Evolutionary conservation across 164 flowering plant genomes (phyloP).

Genomic region (Santalum album): DNA sequence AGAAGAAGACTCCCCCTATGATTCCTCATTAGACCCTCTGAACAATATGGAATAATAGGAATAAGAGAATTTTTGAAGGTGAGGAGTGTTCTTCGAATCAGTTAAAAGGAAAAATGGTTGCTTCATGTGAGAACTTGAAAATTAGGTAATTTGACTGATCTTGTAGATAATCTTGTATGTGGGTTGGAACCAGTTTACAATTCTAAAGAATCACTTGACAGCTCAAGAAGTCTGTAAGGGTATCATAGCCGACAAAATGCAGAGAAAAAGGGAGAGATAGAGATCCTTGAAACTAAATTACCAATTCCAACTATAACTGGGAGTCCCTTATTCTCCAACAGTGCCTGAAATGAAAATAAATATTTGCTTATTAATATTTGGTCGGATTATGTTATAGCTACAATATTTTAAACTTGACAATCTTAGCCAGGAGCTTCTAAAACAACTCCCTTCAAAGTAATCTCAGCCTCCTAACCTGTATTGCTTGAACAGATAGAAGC

Average conservation of each 20-base stretch:
- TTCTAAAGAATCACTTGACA: too few species aligned
- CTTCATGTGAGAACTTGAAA: too few species aligned
- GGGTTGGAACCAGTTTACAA: too few species aligned
- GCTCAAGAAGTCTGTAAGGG: too few species aligned
- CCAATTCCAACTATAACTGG: slow-evolving; percentile 99
- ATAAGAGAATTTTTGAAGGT: too few species aligned
- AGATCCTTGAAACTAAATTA: slow-evolving; percentile 17
- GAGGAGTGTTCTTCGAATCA: too few species aligned
- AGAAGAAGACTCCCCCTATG: too few species aligned
- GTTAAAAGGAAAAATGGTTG: too few species aligned
- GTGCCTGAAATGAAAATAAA: slow-evolving; percentile 52
- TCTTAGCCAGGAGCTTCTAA: neutral
- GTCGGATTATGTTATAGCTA: slow-evolving; percentile 2
- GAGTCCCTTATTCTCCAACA: slow-evolving; percentile 87
- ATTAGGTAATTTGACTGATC: too few species aligned
- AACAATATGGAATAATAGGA: too few species aligned
- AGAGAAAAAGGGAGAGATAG: slow-evolving; percentile 16
- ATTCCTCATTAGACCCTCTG: too few species aligned
- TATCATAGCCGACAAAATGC: neutral
- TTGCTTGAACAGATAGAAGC: slow-evolving; percentile 95
- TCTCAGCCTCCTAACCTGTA: slow-evolving; percentile 53
- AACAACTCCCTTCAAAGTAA: slow-evolving; percentile 1
- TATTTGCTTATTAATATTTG: slow-evolving; percentile 5
- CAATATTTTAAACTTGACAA: slow-evolving; percentile 4
- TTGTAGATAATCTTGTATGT: too few species aligned